A percentile compares a stretch with the other conserved stretches of the same genome.
phyloP scores from a whole-genome alignment of 78 protist species.

The Guillardia theta region DNA sequence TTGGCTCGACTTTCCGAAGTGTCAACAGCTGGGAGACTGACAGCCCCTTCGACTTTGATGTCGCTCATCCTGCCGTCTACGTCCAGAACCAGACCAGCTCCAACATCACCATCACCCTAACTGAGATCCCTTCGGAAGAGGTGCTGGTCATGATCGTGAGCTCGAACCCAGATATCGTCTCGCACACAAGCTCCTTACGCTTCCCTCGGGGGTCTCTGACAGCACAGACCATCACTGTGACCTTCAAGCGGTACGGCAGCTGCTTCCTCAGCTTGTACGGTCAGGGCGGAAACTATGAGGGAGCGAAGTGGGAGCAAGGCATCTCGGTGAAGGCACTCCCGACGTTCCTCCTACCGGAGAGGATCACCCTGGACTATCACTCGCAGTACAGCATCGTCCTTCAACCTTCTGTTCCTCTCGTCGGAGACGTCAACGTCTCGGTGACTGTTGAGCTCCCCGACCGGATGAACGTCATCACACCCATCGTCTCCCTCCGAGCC shows the following conservation, averaged over 20 bases:
- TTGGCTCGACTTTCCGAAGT: neutral
- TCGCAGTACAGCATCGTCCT: neutral
- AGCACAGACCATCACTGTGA: neutral
- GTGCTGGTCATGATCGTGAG: neutral
- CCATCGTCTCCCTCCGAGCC: neutral
- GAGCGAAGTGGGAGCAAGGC: neutral
- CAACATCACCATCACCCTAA: neutral
- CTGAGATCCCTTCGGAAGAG: neutral
- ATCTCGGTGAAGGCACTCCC: slow-evolving; percentile 14
- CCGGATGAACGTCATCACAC: no score
- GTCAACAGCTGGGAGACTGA: neutral
- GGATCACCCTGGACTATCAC: neutral
- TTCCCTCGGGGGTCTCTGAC: neutral
- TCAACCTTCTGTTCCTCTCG: neutral
- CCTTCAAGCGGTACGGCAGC: neutral
- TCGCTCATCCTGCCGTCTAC: neutral
- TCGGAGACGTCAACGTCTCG: neutral
- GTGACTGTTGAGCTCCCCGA: neutral
- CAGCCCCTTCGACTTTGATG: neutral
- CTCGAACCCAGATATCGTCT: neutral
- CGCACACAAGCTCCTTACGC: neutral
- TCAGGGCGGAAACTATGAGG: neutral
- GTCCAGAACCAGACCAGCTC: neutral
- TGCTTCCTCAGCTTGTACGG: neutral
- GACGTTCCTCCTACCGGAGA: neutral